Evolutionary conservation across 495 filamentous ascomycete genomes (phyloP).

Genomic region (Recurvomyces mirabilis): DNA sequence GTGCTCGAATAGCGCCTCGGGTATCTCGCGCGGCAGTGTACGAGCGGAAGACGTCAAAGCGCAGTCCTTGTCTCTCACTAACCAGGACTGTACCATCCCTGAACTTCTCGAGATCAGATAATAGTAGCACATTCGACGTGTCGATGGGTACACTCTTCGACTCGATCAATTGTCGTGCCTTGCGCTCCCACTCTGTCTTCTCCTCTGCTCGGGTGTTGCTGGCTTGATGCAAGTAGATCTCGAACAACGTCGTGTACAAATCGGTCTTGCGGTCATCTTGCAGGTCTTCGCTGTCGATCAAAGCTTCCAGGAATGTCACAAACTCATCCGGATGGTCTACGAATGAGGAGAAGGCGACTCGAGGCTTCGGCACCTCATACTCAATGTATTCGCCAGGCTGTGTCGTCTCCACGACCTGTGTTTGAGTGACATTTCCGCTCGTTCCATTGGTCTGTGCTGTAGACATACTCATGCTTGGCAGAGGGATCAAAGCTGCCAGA

Average conservation of each 20-base stretch:
- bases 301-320: slow-evolving; percentile 80
- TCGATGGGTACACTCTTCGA: slow-evolving; percentile 75
- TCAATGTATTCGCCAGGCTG: slow-evolving; percentile 26
- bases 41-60: slow-evolving; percentile 92
- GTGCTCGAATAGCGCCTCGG: slow-evolving; percentile 71
- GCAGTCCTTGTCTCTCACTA: slow-evolving; percentile 81
- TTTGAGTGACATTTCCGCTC: slow-evolving; percentile 27
- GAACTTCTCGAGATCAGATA: slow-evolving; percentile 88
- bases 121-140: slow-evolving; percentile 81
- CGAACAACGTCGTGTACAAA: slow-evolving; percentile 89
- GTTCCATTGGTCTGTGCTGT: slow-evolving; percentile 21
- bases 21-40: slow-evolving; percentile 93
- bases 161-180: slow-evolving; percentile 74
- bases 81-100: slow-evolving; percentile 82
- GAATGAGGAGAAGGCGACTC: slow-evolving; percentile 91
- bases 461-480: slow-evolving; percentile 69
- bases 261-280: slow-evolving; percentile 65
- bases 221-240: slow-evolving; percentile 91
- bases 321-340: slow-evolving; percentile 89
- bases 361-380: slow-evolving; percentile 65
- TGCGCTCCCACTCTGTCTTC: slow-evolving; percentile 72
- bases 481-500: slow-evolving; percentile 66
- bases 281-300: slow-evolving; percentile 53
- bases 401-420: slow-evolving; percentile 33
- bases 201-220: slow-evolving; percentile 59